Evolutionary conservation across 176 grass and related monocot species (phyloP).

Genomic region (maize (Zea mays)): Zm-B73-REFERENCE-NAM-5.0 NC_050105.1:64953001-64953500

Average conservation of each 20-base stretch:
- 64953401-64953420: slow-evolving; percentile 27
- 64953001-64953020: slow-evolving; percentile 61
- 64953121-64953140: slow-evolving; percentile 88
- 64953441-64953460: slow-evolving; percentile 12
- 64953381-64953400: slow-evolving; percentile 84
- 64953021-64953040: slow-evolving; percentile 19
- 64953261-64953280: neutral
- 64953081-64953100: slow-evolving; percentile 25
- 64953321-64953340: slow-evolving; percentile 94
- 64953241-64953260: slow-evolving; percentile 70
- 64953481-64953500: slow-evolving; percentile 3
- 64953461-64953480: slow-evolving; percentile 12
- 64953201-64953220: slow-evolving; percentile 83
- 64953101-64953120: slow-evolving; percentile 76
- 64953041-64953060: slow-evolving; percentile 29
- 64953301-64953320: slow-evolving; percentile 17
- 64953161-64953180: slow-evolving; percentile 81
- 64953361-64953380: slow-evolving; percentile 86
- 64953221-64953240: slow-evolving; percentile 78
- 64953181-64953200: slow-evolving; percentile 72
- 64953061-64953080: slow-evolving; percentile 9
- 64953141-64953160: slow-evolving; percentile 71
- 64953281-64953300: slow-evolving; percentile 4
- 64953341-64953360: slow-evolving; percentile 88
- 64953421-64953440: slow-evolving; percentile 22